A percentile compares a stretch with the other conserved stretches of the same genome.
phyloP scores from a whole-genome alignment of 768 basidiomycete species.

The Leccinum arenicola region DNA sequence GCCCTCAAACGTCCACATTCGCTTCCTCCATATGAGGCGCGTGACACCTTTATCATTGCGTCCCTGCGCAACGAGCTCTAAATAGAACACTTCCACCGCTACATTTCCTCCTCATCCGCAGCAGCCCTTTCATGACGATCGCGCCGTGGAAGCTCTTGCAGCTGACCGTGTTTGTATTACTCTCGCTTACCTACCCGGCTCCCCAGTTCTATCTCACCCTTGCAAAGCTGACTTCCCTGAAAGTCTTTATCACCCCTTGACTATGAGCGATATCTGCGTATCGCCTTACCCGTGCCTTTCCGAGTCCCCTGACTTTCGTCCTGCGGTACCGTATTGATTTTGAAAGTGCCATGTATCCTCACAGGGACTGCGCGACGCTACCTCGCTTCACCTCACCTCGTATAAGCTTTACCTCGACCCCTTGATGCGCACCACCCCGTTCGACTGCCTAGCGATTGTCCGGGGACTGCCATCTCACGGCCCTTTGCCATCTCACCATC shows the following conservation, averaged over 20 bases:
- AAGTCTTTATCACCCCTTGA: constrained; percentile 30
- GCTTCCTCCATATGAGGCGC: constrained; percentile 35
- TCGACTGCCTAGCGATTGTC: constrained; percentile 26
- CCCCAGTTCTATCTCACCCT: constrained; percentile 30
- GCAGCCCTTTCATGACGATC: constrained; percentile 27
- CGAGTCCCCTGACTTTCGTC: constrained; percentile 3
- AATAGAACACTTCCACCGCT: constrained; percentile 23
- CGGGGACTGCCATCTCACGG: constrained; percentile 29
- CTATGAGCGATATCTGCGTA: constrained; percentile 8
- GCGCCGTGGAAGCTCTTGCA: constrained; percentile 21
- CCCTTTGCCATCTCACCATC: constrained; percentile 31
- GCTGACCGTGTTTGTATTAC: constrained; percentile 19
- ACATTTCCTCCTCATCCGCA: constrained; percentile 21
- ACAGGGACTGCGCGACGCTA: neutral
- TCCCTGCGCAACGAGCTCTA: constrained; percentile 40
- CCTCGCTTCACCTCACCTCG: constrained; percentile 22
- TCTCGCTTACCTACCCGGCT: constrained; percentile 4
- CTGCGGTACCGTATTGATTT: constrained; percentile 23
- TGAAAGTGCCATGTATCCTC: constrained; percentile 39
- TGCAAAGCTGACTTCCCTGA: constrained; percentile 26
- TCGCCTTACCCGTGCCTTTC: neutral
- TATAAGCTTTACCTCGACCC: constrained; percentile 36
- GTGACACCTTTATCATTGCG: constrained; percentile 20
- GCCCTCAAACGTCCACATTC: constrained; percentile 35
- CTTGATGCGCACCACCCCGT: constrained; percentile 27